Evolutionary conservation across 2,329 filamentous ascomycete species (phyloP).

Genomic region (Sporothrix inflata): DNA sequence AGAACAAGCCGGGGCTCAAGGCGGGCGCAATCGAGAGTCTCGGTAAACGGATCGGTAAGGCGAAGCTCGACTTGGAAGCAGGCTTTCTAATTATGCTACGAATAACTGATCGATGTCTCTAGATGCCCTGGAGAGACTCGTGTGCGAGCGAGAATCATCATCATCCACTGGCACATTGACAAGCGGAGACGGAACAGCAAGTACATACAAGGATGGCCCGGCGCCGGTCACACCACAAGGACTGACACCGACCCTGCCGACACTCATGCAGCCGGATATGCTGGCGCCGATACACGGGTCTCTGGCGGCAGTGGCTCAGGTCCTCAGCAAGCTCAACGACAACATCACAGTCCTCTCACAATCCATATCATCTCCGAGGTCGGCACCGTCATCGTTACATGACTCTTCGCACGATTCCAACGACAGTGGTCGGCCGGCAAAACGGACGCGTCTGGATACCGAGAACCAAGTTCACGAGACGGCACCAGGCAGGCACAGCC

Average conservation of each 20-base stretch:
- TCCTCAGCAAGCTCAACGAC: constrained; percentile 16
- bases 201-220: neutral
- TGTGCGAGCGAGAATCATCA: neutral
- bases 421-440: neutral
- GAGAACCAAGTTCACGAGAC: neutral
- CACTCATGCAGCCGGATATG: neutral
- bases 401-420: neutral
- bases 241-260: neutral
- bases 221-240: neutral
- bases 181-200: too few species aligned
- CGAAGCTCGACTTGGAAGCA: too few species aligned
- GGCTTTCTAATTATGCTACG: too few species aligned
- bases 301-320: neutral
- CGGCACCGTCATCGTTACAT: neutral
- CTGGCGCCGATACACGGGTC: neutral
- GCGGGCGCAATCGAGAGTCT: constrained; percentile 5
- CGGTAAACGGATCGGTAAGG: constrained; percentile 4
- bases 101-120: too few species aligned
- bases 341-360: constrained; percentile 5
- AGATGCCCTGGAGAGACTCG: neutral
- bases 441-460: neutral
- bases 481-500: neutral
- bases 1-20: constrained; percentile 10
- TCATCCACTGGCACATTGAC: too few species aligned
- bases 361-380: neutral